phyloP scores from a whole-genome alignment of 164 flowering plant species.

The grape (Vitis vinifera) region ASM3070453v1 NC_081809.1:15965501-15966000 shows the following conservation, averaged over 20 bases:
- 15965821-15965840: not conserved
- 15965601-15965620: too few relatives aligned
- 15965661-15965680: not conserved
- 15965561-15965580: too few relatives aligned
- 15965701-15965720: not conserved
- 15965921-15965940: slow-evolving; percentile 66
- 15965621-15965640: not conserved
- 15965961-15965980: slow-evolving; percentile 62
- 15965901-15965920: slow-evolving; percentile 45
- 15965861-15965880: not conserved
- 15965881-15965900: slow-evolving; percentile 23
- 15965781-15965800: too few relatives aligned
- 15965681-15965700: not conserved
- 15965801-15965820: too few relatives aligned
- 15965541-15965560: too few relatives aligned
- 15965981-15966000: slow-evolving; percentile 61
- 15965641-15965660: not conserved
- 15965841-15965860: not conserved
- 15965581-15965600: too few relatives aligned
- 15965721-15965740: too few relatives aligned
- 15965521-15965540: too few relatives aligned
- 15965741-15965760: too few relatives aligned
- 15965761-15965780: too few relatives aligned
- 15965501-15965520: too few relatives aligned
- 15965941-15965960: slow-evolving; percentile 86